Evolutionary conservation across 2,329 filamentous ascomycete species (phyloP), one percentile per base, ranked within the genome.

Genomic region (Eurotiales sp.): DNA sequence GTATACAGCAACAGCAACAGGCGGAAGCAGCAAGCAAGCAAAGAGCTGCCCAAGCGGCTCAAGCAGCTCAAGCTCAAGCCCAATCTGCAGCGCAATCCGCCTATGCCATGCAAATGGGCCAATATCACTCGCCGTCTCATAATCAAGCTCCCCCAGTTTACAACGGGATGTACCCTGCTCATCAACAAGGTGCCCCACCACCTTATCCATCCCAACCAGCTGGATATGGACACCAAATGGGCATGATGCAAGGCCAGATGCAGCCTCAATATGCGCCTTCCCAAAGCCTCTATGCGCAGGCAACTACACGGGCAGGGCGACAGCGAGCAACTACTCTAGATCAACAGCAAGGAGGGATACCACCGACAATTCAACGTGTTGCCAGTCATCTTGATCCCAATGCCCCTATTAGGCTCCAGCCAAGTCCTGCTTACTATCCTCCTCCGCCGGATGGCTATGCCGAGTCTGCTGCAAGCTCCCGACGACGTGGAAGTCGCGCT

Each of bases 241-340:
- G 79, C 42, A 84, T 91, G 77, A 77, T 82, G 59, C 77, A 79
- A 48, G 79, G 82, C 43, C 86, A 87, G 61, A 81, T 88, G 71
- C 73, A 83, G 19, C 76, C 77, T 2, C 86, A 86, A 58, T 90
- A 89, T 63, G 79, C 63, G 57, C 77, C 87, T 60, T 88, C 89
- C 48, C 89, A 90, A 57, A 86, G 81, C 59, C 75, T 87, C 34
- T 88, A 87, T 60, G 79, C 83, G 41, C 88, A 92, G 72, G 84
- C 87, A 53, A 87, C 84, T 47, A 82, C 89, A 60, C 82, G 90
- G 58, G 85, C 85, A 41, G 86, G 86, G 40, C 83, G 93, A 49
- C 92, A 96, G 71, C 84, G 93, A 55, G 91, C 93, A 36, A 93
- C 91, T 40, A 99, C 93, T 3, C 95, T 97, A 87, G 93, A 97